Evolutionary conservation across 805 yeast species (phyloP).

Genomic region (Candida nemodendra): DNA sequence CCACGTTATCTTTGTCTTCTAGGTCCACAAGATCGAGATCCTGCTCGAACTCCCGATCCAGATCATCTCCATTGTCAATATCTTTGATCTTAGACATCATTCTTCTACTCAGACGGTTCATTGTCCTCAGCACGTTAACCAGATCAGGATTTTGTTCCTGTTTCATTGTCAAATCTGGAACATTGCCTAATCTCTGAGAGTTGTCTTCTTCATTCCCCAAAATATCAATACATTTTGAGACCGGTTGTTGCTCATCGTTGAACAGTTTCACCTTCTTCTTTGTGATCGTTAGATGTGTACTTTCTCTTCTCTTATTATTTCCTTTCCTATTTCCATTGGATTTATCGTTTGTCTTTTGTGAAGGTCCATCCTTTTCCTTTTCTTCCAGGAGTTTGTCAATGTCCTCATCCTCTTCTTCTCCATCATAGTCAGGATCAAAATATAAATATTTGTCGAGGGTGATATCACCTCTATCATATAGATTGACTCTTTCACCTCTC

Average conservation of each 20-base stretch:
- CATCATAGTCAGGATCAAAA: slow-evolving; percentile 57
- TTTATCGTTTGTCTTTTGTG: slow-evolving; percentile 13
- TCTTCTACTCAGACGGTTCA: slow-evolving; percentile 83
- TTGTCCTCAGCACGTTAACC: slow-evolving; percentile 74
- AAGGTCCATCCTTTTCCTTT: slow-evolving; percentile 40
- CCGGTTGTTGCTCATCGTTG: slow-evolving; percentile 41
- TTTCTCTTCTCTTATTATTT: slow-evolving; percentile 34
- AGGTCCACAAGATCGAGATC: slow-evolving; percentile 53
- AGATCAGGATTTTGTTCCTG: slow-evolving; percentile 63
- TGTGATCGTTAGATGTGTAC: slow-evolving; percentile 24
- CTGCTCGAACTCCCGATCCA: slow-evolving; percentile 38
- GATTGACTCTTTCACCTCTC: slow-evolving; percentile 81
- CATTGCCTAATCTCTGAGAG: slow-evolving; percentile 70
- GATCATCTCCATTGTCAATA: slow-evolving; percentile 33
- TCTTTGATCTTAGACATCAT: slow-evolving; percentile 62
- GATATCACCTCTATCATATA: slow-evolving; percentile 78
- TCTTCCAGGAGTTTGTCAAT: slow-evolving; percentile 28
- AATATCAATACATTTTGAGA: slow-evolving; percentile 73
- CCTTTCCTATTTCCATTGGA: slow-evolving; percentile 6
- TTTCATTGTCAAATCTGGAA: slow-evolving; percentile 88
- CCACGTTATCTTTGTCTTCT: slow-evolving; percentile 44
- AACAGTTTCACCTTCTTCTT: slow-evolving; percentile 34
- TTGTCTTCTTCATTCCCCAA: slow-evolving; percentile 81
- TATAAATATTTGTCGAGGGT: slow-evolving; percentile 81
- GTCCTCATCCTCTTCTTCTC: slow-evolving; percentile 38